Evolutionary conservation across 768 basidiomycete species (phyloP).

Genomic region (Paxillus involutus): DNA sequence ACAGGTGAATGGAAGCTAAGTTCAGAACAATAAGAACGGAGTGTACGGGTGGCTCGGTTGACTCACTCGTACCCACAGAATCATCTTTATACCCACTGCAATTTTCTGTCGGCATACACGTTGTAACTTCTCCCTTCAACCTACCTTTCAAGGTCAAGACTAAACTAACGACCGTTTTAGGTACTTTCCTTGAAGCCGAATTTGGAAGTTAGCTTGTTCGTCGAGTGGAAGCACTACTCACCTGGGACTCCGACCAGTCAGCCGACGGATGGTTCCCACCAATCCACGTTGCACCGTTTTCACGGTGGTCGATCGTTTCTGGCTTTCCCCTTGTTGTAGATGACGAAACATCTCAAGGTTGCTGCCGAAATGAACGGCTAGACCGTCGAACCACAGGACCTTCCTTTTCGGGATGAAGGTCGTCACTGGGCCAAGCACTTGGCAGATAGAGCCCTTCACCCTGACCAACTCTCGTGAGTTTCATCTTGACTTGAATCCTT

Average conservation of each 20-base stretch:
- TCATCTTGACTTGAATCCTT: not conserved
- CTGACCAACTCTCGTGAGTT: not conserved
- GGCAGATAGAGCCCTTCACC: not conserved
- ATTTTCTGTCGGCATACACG: not conserved
- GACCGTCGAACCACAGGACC: slow-evolving; percentile 8
- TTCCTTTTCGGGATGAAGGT: slow-evolving; percentile 16
- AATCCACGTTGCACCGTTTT: not conserved
- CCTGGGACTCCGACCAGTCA: not conserved
- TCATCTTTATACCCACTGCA: slow-evolving; percentile 25
- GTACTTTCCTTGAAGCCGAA: slow-evolving; percentile 24
- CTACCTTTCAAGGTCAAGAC: slow-evolving; percentile 24
- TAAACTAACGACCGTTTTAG: slow-evolving; percentile 19
- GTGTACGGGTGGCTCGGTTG: slow-evolving; percentile 16
- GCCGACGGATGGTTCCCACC: not conserved
- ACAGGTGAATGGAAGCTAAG: slow-evolving; percentile 1
- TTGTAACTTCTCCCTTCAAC: slow-evolving; percentile 18
- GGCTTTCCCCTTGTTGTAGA: slow-evolving; percentile 21
- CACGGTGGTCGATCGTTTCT: slow-evolving; percentile 9
- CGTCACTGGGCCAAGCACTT: too few species aligned
- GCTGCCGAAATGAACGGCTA: not conserved
- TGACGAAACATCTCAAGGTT: not conserved
- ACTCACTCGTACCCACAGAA: slow-evolving; percentile 3
- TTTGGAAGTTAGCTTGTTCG: slow-evolving; percentile 29
- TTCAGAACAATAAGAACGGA: slow-evolving; percentile 33
- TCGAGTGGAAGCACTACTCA: not conserved